Base-by-base conservation (phyloP, 257 asterid species). In the Rehmannia glutinosa region DNA sequence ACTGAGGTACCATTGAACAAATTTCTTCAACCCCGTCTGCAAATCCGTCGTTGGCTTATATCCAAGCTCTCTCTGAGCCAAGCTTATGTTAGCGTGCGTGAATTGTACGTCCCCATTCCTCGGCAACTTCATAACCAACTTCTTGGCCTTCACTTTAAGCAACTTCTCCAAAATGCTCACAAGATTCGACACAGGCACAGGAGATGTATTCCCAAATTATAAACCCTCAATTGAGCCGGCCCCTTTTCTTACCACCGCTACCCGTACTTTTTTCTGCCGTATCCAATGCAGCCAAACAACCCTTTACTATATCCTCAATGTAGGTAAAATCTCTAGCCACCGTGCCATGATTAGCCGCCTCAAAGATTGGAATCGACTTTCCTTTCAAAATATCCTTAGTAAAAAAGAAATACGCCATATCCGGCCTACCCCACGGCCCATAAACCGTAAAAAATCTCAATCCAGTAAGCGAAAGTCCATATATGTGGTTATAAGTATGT, bases 361-460 rank as follows among this genome's bases (percentile, higher is more conserved):
- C 91, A 42, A 85, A 85, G 49, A 85, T 78, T 0, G 85, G 84
- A 28, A 85, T 82, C 1, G 86, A 69, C 73, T 85, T 80, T 47
- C 86, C 88, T 66, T 80, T 80, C 78, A 85, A 70, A 10, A 86
- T 75, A 75, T 86, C 89, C 75, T 66, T 77, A 0, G 84, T 73
- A 49, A 86, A 86, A 38, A 86, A 82, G 83, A 85, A 85, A 41
- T 85, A 85, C 0, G 86, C 91, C 91, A 85, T 85, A 32, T 85
- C 91, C 2, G 91, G 91, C 74, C 91, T 69, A 2, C 91, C 91
- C 91, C 87, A 80, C 8, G 91, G 91, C 43, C 91, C 91, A 69
- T 85, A 82, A 49, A 85, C 91, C 1, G 91, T 85, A 58, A 85
- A 85, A 69, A 85, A 82, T 10, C 91, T 72, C 76, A 85, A 67